Evolutionary conservation across 768 basidiomycete genomes (phyloP).

Genomic region (Cyclocybe cylindracea): DNA sequence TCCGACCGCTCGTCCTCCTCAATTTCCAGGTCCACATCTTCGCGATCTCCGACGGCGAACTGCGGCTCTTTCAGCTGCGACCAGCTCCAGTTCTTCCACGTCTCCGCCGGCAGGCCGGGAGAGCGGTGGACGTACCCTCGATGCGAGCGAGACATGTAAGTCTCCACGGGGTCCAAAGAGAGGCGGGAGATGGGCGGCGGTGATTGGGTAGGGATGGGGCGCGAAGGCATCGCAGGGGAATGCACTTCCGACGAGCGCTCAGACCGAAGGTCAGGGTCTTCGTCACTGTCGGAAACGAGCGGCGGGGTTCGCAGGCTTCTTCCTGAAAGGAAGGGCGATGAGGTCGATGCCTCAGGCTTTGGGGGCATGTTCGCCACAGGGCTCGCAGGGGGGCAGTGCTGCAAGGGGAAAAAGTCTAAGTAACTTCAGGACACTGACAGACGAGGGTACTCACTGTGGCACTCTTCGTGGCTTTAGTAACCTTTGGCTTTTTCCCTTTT

Average conservation of each 20-base stretch:
- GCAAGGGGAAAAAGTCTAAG: not conserved
- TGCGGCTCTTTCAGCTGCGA: slow-evolving; percentile 37
- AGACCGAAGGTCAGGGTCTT: slow-evolving; percentile 15
- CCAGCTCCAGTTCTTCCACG: slow-evolving; percentile 48
- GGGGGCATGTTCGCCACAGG: slow-evolving; percentile 2
- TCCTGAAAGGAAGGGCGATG: too few species aligned
- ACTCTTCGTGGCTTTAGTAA: slow-evolving; percentile 16
- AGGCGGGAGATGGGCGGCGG: slow-evolving; percentile 8
- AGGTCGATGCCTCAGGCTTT: too few species aligned
- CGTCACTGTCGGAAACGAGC: slow-evolving; percentile 23
- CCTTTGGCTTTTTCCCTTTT: slow-evolving; percentile 27
- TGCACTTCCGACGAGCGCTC: slow-evolving; percentile 13
- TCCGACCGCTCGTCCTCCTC: slow-evolving; percentile 8
- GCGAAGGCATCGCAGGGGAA: slow-evolving; percentile 13
- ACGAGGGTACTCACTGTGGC: slow-evolving; percentile 17
- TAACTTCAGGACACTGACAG: slow-evolving; percentile 10
- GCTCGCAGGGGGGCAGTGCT: slow-evolving; percentile 11
- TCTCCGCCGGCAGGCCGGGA: slow-evolving; percentile 10
- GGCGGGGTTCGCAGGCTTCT: slow-evolving; percentile 20
- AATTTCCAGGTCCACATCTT: slow-evolving; percentile 14
- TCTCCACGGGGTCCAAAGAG: slow-evolving; percentile 20
- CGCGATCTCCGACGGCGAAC: slow-evolving; percentile 20
- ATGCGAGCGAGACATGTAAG: slow-evolving; percentile 33
- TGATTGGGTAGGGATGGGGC: slow-evolving; percentile 7
- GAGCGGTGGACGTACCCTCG: slow-evolving; percentile 23